Evolutionary conservation across 306 rosid species (phyloP).

Genomic region (Medicago truncatula): DNA sequence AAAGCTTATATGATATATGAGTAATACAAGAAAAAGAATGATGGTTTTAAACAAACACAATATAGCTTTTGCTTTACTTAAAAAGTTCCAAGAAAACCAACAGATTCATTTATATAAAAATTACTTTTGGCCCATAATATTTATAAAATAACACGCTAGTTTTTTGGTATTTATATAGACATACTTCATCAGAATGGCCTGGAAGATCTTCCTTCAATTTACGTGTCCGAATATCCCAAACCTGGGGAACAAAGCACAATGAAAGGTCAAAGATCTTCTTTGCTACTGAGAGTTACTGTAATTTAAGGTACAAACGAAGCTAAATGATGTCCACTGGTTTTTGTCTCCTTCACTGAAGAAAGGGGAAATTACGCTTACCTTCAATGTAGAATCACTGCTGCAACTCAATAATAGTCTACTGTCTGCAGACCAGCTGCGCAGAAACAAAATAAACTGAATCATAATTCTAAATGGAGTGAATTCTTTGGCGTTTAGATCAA

Average conservation of each 20-base stretch:
- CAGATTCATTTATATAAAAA: no score
- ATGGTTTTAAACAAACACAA: no score
- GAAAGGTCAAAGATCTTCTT: slow-evolving; percentile 15
- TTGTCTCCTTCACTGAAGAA: neutral
- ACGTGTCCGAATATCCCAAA: slow-evolving; percentile 81
- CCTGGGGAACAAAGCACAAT: slow-evolving; percentile 47
- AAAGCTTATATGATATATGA: no score
- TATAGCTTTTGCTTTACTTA: neutral
- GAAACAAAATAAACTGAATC: slow-evolving; percentile 36
- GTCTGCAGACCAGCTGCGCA: slow-evolving; percentile 88
- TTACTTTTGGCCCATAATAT: no score
- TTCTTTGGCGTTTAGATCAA: no score
- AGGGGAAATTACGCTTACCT: slow-evolving; percentile 53
- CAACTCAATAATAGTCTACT: slow-evolving; percentile 88
- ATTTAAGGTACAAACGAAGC: neutral
- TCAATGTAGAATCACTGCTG: slow-evolving; percentile 86
- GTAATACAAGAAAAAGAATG: no score
- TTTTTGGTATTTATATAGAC: no score
- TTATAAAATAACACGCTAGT: slow-evolving; percentile 53
- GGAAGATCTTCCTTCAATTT: slow-evolving; percentile 90
- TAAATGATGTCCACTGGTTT: neutral
- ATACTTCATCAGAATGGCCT: slow-evolving; percentile 91
- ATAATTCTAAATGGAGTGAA: slow-evolving; percentile 26
- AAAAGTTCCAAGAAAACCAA: no score
- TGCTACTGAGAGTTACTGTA: neutral